A percentile compares a stretch with the other conserved stretches of the same genome.
Conservation (phyloP, 1,284 basidiomycete species). For the Fomitiporia mediterranea region DNA sequence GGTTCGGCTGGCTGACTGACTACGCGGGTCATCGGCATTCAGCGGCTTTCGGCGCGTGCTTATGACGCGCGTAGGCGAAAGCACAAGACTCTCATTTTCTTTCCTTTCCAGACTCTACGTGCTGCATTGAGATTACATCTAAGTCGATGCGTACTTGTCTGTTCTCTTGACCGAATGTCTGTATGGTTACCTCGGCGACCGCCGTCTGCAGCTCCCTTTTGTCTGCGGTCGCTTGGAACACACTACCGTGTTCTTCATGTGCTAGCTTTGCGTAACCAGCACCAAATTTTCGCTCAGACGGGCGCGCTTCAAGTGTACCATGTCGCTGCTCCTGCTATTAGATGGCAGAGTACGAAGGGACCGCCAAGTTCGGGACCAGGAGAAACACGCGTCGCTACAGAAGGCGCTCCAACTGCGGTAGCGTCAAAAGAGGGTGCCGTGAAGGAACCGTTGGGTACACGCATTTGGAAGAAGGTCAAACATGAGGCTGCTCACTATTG, state of each 20-base stretch:
- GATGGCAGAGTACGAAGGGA: conserved; percentile 20
- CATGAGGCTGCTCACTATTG: conserved; percentile 97
- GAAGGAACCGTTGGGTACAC: conserved; percentile 50
- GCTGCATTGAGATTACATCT: not conserved
- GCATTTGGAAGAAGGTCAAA: conserved; percentile 90
- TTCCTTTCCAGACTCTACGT: not conserved
- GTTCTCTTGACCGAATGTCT: conserved; percentile 40
- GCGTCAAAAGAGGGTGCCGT: too few species aligned
- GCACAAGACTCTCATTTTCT: not conserved
- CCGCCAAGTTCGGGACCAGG: conserved; percentile 22
- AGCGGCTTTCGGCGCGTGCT: not conserved
- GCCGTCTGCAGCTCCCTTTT: conserved; percentile 38
- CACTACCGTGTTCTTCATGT: conserved; percentile 24
- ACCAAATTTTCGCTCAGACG: conserved; percentile 17
- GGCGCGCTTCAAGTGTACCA: not conserved
- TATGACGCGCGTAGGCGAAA: not conserved
- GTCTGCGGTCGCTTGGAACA: conserved; percentile 13
- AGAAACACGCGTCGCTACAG: conserved; percentile 22
- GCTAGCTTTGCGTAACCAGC: conserved; percentile 24
- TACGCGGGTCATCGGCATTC: conserved; percentile 1
- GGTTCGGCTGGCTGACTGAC: not conserved
- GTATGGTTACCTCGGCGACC: conserved; percentile 57
- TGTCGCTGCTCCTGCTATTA: not conserved
- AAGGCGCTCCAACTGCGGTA: conserved; percentile 31
- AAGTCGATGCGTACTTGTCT: conserved; percentile 4